Percentiles rank a stretch among this genome's conserved stretches.
Evolutionary conservation across 768 basidiomycete species (phyloP).

Genomic region (Porphyrellus cyaneotinctus): DNA sequence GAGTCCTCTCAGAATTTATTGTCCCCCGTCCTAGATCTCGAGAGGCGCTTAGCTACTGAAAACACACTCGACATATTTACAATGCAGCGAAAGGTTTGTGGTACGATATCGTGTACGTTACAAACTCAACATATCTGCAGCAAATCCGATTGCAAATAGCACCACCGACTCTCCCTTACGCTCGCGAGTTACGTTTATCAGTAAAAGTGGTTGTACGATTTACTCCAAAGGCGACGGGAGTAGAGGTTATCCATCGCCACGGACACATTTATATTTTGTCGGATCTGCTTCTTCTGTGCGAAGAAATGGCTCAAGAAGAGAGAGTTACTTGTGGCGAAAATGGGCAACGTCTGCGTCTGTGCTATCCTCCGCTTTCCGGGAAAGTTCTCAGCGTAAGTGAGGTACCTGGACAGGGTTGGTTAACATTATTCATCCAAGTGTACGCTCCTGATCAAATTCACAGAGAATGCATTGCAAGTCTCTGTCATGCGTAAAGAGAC

Average conservation of each 20-base stretch:
- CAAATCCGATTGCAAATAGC: conserved; percentile 87
- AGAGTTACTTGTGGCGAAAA: conserved; percentile 44
- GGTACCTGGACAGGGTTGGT: conserved; percentile 56
- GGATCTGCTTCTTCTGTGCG: conserved; percentile 88
- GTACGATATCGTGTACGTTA: not conserved
- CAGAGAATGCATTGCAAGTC: conserved; percentile 72
- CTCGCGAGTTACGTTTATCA: conserved; percentile 71
- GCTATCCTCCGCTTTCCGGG: conserved; percentile 92
- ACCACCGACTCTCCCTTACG: conserved; percentile 73
- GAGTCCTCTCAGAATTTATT: conserved; percentile 48
- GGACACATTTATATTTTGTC: conserved; percentile 88
- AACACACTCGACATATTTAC: conserved; percentile 90
- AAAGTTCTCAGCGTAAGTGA: conserved; percentile 80
- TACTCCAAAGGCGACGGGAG: conserved; percentile 67
- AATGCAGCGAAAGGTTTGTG: conserved; percentile 81
- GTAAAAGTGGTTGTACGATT: conserved; percentile 72
- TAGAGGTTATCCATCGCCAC: conserved; percentile 68
- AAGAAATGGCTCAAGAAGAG: conserved; percentile 73
- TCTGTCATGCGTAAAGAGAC: conserved; percentile 87
- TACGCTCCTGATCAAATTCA: conserved; percentile 12
- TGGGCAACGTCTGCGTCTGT: conserved; percentile 83
- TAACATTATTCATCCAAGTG: not conserved
- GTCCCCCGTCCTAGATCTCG: conserved; percentile 71
- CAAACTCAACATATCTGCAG: conserved; percentile 38
- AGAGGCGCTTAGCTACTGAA: conserved; percentile 71